These are phyloP conservation scores for Ogataea pignaliae DNA, from an alignment of 805 yeast genomes.

Conservation along the genomic window DNA sequence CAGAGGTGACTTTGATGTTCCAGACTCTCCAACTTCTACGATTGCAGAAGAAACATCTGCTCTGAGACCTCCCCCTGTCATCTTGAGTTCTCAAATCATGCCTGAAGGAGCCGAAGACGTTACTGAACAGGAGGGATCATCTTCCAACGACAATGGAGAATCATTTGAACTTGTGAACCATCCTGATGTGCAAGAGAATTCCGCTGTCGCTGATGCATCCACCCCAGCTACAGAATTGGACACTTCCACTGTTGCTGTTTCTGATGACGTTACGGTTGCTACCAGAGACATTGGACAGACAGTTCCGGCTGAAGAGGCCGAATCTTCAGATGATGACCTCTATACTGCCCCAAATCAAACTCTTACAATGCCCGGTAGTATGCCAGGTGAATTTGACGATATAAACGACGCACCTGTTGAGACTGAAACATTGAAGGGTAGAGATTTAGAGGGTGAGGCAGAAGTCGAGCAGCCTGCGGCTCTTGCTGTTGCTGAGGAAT, in stretches of 20 bases:
- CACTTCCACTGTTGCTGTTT: background rate
- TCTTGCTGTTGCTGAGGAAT: no score
- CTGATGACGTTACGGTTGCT: background rate
- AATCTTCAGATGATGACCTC: background rate
- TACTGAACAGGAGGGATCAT: conserved; percentile 8
- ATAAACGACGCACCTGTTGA: background rate
- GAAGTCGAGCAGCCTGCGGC: no score
- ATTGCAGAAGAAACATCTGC: conserved; percentile 29
- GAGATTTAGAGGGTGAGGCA: no score
- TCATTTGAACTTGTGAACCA: conserved; percentile 53
- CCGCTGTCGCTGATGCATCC: conserved; percentile 5
- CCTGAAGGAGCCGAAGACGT: conserved; percentile 25
- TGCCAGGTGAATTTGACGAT: conserved; percentile 13
- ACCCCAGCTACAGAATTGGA: background rate
- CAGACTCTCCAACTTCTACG: conserved; percentile 34
- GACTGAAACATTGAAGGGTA: no score
- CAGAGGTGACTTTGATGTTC: conserved; percentile 61
- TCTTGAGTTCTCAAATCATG: conserved; percentile 25
- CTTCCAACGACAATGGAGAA: conserved; percentile 32
- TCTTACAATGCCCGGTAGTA: conserved; percentile 10
- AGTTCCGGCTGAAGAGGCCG: background rate
- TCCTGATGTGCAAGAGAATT: conserved; percentile 33
- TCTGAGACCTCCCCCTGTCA: conserved; percentile 15
- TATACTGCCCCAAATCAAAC: background rate
- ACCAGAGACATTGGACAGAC: background rate